phyloP scores from a whole-genome alignment of 768 basidiomycete genomes.

The Podaxis sp. region DNA sequence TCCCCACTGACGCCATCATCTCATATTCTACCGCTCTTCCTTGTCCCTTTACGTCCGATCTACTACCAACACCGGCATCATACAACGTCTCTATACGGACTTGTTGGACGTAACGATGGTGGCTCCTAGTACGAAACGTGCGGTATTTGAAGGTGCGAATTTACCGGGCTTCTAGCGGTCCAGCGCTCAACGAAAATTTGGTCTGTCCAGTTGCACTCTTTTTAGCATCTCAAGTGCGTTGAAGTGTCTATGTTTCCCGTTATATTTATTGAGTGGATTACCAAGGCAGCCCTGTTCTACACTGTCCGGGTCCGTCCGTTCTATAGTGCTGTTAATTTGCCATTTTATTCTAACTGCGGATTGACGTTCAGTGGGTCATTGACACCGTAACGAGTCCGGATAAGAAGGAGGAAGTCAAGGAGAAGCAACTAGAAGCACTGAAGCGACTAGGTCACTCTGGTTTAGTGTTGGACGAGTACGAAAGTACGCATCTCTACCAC shows the following conservation, averaged over 20 bases:
- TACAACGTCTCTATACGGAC: neutral
- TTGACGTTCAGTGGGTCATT: slow-evolving; percentile 56
- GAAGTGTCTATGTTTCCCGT: slow-evolving; percentile 1
- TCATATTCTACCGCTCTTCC: neutral
- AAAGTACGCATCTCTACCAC: slow-evolving; percentile 52
- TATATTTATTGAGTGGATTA: slow-evolving; percentile 21
- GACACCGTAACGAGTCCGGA: slow-evolving; percentile 52
- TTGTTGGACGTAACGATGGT: slow-evolving; percentile 22
- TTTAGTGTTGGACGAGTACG: slow-evolving; percentile 87
- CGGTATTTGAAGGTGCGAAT: slow-evolving; percentile 41
- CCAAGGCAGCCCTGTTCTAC: slow-evolving; percentile 77
- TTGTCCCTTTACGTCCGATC: neutral
- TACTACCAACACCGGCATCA: too few relatives aligned
- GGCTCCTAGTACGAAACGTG: slow-evolving; percentile 38
- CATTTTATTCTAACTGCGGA: neutral
- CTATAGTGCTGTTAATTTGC: neutral
- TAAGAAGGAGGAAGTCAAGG: slow-evolving; percentile 58
- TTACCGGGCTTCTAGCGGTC: slow-evolving; percentile 1
- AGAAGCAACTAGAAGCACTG: slow-evolving; percentile 68
- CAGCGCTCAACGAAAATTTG: slow-evolving; percentile 13
- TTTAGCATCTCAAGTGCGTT: slow-evolving; percentile 48
- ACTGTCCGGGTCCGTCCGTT: slow-evolving; percentile 59
- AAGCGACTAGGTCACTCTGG: slow-evolving; percentile 69
- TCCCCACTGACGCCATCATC: neutral
- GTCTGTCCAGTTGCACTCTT: slow-evolving; percentile 45